Evolutionary conservation across 192 early-diverging fungal genomes (phyloP), one percentile per base, ranked within the genome.

Genomic region (Paraglomus occultum): DNA sequence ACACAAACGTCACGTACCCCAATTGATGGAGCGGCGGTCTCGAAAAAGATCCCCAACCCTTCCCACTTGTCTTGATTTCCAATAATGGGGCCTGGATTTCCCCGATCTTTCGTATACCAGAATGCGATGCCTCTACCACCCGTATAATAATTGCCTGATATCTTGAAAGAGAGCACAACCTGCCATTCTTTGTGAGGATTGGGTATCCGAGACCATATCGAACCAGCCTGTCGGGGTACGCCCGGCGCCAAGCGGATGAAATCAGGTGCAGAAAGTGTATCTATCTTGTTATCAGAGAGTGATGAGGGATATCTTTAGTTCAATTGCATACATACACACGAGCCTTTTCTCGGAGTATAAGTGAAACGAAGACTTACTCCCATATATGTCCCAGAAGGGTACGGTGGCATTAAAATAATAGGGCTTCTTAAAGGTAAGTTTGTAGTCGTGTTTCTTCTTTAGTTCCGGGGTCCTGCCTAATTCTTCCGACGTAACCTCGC

Each of bases 111-210:
- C 0, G 89, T 84, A 67, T 94, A 94, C 92, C 92, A 94, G 59
- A 94, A 85, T 23, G 89, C 92, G 6, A 94, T 61, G 0, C 92
- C 92, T 38, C 87, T 80, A 18, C 89, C 91, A 38, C 92, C 92
- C 39, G 80, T 66, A 47, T 79, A 71, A 22, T 79, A 77, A 9
- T 79, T 79, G 7, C 92, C 92, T 40, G 62, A 76, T 8, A 87
- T 82, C 17, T 63, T 73, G 70, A 92, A 84, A 9, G 84, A 69
- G 55, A 92, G 77, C 47, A 88, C 81, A 20, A 88, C 84, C 60
- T 89, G 82, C 91, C 91, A 94, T 48, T 90, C 85, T 69, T 80
- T 75, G 79, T 92, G 75, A 12, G 74, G 55, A 59, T 92, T 92
- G 0, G 84, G 78, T 0, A 71, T 46, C 4, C 60, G 69, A 6